phyloP scores from a whole-genome alignment of 768 basidiomycete species.

The Lactarius deliciosus region DNA sequence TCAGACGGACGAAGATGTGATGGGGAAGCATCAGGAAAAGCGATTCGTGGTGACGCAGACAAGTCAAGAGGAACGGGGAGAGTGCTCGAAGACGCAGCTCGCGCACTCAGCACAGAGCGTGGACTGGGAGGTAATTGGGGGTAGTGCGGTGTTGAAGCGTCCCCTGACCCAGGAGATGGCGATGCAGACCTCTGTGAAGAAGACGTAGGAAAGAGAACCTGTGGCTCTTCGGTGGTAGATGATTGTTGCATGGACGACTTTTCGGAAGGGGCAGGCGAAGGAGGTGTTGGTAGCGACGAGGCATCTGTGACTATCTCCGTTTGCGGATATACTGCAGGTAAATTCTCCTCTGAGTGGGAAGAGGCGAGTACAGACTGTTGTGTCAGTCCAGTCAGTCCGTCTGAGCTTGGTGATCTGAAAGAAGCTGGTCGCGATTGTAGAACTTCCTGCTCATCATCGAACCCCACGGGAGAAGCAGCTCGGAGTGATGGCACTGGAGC shows the following conservation, averaged over 20 bases:
- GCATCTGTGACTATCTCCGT: not conserved
- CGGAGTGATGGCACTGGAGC: not conserved
- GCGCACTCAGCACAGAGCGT: not conserved
- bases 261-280: not conserved
- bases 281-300: not conserved
- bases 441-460: not conserved
- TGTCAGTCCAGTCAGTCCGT: not conserved
- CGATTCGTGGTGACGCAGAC: not conserved
- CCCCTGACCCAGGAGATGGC: not conserved
- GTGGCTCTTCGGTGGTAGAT: not conserved
- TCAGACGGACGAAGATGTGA: not conserved
- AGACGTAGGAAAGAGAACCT: not conserved
- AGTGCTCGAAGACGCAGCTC: not conserved
- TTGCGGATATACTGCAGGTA: not conserved
- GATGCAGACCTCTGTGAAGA: slow-evolving; percentile 1
- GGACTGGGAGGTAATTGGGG: not conserved
- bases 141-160: not conserved
- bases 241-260: not conserved
- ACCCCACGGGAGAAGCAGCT: not conserved
- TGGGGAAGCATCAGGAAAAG: not conserved
- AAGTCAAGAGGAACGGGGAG: not conserved
- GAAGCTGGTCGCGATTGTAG: not conserved
- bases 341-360: not conserved
- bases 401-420: not conserved
- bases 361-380: not conserved